A percentile compares a stretch with the other conserved stretches of the same genome.
Evolutionary conservation across 2,329 filamentous ascomycete species (phyloP).

Genomic region (Orbilia ellipsospora): DNA sequence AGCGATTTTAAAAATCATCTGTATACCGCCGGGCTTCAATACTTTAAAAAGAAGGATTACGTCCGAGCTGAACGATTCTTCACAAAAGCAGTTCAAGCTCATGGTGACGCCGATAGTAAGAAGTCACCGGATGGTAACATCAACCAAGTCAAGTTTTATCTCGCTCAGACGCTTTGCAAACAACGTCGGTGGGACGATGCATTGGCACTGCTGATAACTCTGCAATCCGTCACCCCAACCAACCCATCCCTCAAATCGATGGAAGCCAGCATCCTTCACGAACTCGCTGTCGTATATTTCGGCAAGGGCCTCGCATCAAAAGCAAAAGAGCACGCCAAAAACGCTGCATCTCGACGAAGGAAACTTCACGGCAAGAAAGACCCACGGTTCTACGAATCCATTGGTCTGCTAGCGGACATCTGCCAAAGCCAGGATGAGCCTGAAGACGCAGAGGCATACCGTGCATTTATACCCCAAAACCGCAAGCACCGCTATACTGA

Average conservation of each 20-base stretch:
- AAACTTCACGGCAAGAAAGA: conserved; percentile 49
- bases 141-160: conserved; percentile 38
- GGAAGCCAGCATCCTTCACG: conserved; percentile 44
- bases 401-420: conserved; percentile 45
- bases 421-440: conserved; percentile 42
- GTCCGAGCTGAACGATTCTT: conserved; percentile 44
- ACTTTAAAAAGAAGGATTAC: conserved; percentile 42
- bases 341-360: conserved; percentile 27
- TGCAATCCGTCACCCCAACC: conserved; percentile 22
- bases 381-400: conserved; percentile 28
- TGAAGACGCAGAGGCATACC: conserved; percentile 39
- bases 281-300: conserved; percentile 42
- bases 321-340: conserved; percentile 32
- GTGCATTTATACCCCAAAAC: conserved; percentile 32
- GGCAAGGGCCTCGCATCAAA: conserved; percentile 27
- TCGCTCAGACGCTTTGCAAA: conserved; percentile 39
- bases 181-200: conserved; percentile 47
- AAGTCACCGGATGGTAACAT: conserved; percentile 9
- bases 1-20: conserved; percentile 46
- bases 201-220: conserved; percentile 7
- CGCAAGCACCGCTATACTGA: conserved; percentile 20
- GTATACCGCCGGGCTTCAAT: conserved; percentile 34
- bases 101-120: conserved; percentile 4
- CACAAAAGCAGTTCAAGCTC: conserved; percentile 41
- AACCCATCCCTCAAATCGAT: conserved; percentile 30